Evolutionary conservation across 805 yeast species (phyloP).

Genomic region (Cyberlindnera sargentensis): DNA sequence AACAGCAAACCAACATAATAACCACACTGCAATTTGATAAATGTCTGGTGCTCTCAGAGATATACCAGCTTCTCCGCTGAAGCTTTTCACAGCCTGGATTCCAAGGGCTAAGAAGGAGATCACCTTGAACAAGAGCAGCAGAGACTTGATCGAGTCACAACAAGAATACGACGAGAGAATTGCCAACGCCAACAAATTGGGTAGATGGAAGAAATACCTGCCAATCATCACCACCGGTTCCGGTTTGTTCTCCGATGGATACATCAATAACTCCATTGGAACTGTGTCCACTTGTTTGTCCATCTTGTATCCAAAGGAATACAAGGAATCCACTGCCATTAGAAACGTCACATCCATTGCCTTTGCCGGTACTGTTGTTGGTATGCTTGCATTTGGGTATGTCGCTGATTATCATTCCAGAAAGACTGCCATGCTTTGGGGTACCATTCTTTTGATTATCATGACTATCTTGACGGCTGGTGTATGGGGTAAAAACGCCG

Average conservation of each 20-base stretch:
- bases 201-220: conserved; percentile 38
- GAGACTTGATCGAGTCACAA: conserved; percentile 20
- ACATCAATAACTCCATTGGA: conserved; percentile 78
- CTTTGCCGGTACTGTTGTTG: conserved; percentile 86
- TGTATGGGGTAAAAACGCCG: conserved; percentile 61
- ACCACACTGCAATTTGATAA: too few species aligned
- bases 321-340: conserved; percentile 59
- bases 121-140: conserved; percentile 28
- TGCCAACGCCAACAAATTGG: conserved; percentile 13
- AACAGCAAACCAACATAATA: too few species aligned
- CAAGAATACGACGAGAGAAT: conserved; percentile 18
- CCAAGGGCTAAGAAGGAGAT: conserved; percentile 36
- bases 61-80: conserved; percentile 36
- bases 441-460: conserved; percentile 66
- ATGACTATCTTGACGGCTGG: conserved; percentile 79
- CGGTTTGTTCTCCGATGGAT: conserved; percentile 90
- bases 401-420: conserved; percentile 76
- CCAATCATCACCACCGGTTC: conserved; percentile 83
- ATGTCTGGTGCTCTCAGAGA: conserved; percentile 30
- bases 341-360: conserved; percentile 82
- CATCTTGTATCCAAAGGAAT: conserved; percentile 56
- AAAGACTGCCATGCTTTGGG: conserved; percentile 74
- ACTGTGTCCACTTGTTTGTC: conserved; percentile 68
- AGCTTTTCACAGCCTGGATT: conserved; percentile 36
- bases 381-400: conserved; percentile 76